Evolutionary conservation across 2,329 filamentous ascomycete species (phyloP), one percentile per base, ranked within the genome.

Genomic region (Pseudogymnoascus sp.): DNA sequence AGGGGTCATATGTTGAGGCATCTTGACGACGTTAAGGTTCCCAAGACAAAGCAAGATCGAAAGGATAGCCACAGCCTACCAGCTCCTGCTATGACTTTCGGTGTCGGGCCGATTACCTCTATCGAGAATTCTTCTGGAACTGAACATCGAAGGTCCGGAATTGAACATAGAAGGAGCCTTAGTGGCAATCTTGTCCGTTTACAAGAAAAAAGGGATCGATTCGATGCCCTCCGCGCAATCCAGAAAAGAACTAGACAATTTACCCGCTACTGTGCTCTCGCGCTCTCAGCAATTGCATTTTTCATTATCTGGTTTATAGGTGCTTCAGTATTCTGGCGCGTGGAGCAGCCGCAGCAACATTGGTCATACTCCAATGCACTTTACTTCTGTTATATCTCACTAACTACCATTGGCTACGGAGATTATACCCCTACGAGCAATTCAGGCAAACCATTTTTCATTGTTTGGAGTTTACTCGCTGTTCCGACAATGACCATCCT

Each of bases 391-490:
- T 97, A 94, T 72, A 85, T 91, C 35, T 87, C 86, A 2, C 81
- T 96, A 22, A 79, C 92, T 1, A 96, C 92, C 0, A 89, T 96
- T 37, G 92, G 92, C 1, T 96, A 96, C 67, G 92, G 92, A 3
- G 91, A 96, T 66, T 73, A 87, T 4, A 85, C 86, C 1, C 91
- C 91, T 0, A 78, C 85, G n/a, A 89, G 87, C 1, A 92, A 92
- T 65, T 81, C 86, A 0, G 90, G 89, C 1, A 86, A 89, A 60
- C 85, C 89, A 0, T 96, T 96, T 72, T 97, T 96, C 68, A 89
- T 97, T n/a, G 86, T 96, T 61, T 97, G 92, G 92, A 90, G 87
- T 12, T 73, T 97, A 1, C 81, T 96, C 25, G 91, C 92, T 0
- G 80, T 96, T 2, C 92, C 92, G 0, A 92, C 89, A 2, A 92